Evolutionary conservation across 768 basidiomycete genomes (phyloP).

Genomic region (Suillus spraguei): DNA sequence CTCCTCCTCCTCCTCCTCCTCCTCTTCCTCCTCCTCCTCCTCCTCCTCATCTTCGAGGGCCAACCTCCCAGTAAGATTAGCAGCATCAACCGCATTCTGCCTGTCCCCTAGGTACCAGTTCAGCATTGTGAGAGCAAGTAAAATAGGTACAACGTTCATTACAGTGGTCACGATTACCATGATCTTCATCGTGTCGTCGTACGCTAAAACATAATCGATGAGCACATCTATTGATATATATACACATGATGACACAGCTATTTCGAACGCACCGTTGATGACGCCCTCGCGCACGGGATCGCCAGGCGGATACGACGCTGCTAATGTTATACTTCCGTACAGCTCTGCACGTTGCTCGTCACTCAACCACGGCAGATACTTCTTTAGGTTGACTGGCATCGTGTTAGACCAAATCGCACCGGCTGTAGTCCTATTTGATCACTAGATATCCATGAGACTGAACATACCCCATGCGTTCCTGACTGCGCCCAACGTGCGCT

Average conservation of each 20-base stretch:
- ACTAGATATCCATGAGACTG: background rate
- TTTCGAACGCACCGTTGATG: slow-evolving; percentile 45
- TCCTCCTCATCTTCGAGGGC: slow-evolving; percentile 1
- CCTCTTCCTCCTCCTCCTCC: too few relatives aligned
- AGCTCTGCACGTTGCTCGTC: slow-evolving; percentile 45
- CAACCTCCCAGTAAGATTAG: slow-evolving; percentile 23
- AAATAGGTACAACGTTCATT: slow-evolving; percentile 58
- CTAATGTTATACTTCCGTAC: slow-evolving; percentile 59
- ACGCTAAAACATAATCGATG: slow-evolving; percentile 35
- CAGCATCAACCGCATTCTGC: slow-evolving; percentile 68
- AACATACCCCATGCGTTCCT: too few relatives aligned
- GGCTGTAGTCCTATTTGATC: slow-evolving; percentile 34
- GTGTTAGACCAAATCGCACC: slow-evolving; percentile 64
- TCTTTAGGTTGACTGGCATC: slow-evolving; percentile 64
- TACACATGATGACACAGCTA: background rate
- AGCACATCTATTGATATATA: background rate
- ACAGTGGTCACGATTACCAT: slow-evolving; percentile 56
- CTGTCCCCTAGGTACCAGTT: slow-evolving; percentile 68
- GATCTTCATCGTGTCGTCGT: slow-evolving; percentile 57
- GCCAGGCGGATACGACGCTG: slow-evolving; percentile 48
- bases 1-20: too few relatives aligned
- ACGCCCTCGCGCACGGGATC: slow-evolving; percentile 66
- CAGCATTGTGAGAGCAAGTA: slow-evolving; percentile 61
- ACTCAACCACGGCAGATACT: slow-evolving; percentile 53
- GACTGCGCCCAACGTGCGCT: too few relatives aligned